Conservation (phyloP, 495 filamentous ascomycete genomes). For the Neurospora terricola region DNA sequence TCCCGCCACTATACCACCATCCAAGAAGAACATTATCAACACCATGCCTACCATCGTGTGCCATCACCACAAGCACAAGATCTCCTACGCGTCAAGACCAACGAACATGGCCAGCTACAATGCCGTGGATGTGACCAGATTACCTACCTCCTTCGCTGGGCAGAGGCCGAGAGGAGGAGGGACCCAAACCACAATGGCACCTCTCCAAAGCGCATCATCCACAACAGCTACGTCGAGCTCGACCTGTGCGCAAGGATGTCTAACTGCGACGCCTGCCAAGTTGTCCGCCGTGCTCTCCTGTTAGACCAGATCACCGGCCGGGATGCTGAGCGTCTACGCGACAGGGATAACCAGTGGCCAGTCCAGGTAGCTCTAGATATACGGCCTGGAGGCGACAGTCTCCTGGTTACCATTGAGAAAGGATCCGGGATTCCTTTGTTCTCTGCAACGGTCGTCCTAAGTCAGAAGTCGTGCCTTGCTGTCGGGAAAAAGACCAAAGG, state of each 20-base stretch:
- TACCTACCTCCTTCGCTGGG: slow-evolving; percentile 21
- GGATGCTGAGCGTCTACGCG: slow-evolving; percentile 9
- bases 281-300: slow-evolving; percentile 18
- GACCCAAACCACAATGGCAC: slow-evolving; percentile 8
- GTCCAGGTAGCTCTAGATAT: slow-evolving; percentile 12
- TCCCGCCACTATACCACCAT: neutral
- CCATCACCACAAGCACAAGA: slow-evolving; percentile 1
- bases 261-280: slow-evolving; percentile 19
- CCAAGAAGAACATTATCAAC: neutral
- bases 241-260: slow-evolving; percentile 13
- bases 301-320: slow-evolving; percentile 18
- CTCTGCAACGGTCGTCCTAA: slow-evolving; percentile 12
- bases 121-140: slow-evolving; percentile 18
- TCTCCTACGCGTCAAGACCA: slow-evolving; percentile 8
- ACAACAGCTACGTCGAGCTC: slow-evolving; percentile 20
- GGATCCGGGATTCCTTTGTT: slow-evolving; percentile 1
- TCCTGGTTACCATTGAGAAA: slow-evolving; percentile 11
- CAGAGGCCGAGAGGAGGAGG: slow-evolving; percentile 14
- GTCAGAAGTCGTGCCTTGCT: neutral
- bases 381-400: slow-evolving; percentile 5
- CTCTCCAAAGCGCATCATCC: slow-evolving; percentile 13
- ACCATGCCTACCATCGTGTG: neutral
- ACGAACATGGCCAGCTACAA: slow-evolving; percentile 15
- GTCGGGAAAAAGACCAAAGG: slow-evolving; percentile 4
- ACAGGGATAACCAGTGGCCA: slow-evolving; percentile 14